A percentile compares a stretch with the other conserved stretches of the same genome.
phyloP scores from a whole-genome alignment of 2,329 filamentous ascomycete species.

The Pleoardoris graminearum region DNA sequence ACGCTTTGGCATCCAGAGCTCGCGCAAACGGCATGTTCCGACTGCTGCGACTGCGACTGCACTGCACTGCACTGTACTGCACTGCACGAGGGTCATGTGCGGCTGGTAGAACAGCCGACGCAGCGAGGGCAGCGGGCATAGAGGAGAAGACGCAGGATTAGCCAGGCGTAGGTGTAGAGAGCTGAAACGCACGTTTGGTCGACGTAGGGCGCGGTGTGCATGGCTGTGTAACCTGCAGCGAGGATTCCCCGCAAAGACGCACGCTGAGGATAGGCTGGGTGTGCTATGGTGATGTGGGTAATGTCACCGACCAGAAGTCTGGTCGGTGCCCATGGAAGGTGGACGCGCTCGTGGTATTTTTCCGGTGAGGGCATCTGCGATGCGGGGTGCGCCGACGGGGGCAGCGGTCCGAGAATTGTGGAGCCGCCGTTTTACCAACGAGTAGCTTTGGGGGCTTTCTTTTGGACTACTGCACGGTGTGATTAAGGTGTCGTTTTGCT shows the following conservation, averaged over 20 bases:
- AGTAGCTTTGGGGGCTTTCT: no score
- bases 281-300: conserved; percentile 14
- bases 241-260: conserved; percentile 22
- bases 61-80: no score
- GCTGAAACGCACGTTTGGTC: not conserved
- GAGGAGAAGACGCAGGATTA: not conserved
- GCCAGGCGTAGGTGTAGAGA: not conserved
- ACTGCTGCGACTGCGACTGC: no score
- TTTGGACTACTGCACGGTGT: no score
- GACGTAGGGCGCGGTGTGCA: not conserved
- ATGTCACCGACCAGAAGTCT: conserved; percentile 8
- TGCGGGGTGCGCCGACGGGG: conserved; percentile 11
- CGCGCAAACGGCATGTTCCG: no score
- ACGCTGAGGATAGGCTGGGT: conserved; percentile 9
- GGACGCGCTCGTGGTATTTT: conserved; percentile 4
- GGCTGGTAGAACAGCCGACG: not conserved
- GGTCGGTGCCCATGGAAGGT: not conserved
- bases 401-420: not conserved
- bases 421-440: not conserved
- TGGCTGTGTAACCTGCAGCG: not conserved
- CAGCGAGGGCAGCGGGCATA: not conserved
- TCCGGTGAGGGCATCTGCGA: conserved; percentile 11
- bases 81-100: not conserved
- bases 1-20: no score
- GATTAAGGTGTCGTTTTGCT: no score